Percentiles rank a stretch among this genome's conserved stretches.
Conservation (phyloP, 1,139 yeast species). For the Saccharomycopsis hybrid region DNA sequence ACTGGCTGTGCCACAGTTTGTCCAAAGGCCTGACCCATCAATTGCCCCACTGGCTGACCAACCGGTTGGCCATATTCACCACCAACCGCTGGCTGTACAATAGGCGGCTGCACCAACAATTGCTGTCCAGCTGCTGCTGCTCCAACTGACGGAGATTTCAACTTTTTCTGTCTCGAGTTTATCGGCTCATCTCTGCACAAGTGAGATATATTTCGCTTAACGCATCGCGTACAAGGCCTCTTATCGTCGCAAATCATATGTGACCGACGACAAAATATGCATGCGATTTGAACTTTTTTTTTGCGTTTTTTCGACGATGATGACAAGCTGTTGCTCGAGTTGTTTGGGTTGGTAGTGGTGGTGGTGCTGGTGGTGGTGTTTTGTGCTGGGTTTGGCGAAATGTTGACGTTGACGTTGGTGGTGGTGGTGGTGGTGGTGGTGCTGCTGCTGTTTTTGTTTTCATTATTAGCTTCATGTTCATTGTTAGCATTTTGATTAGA, state of each 20-base stretch:
- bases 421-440: too few species aligned
- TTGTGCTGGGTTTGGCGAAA: too few species aligned
- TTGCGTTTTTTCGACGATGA: slow-evolving; percentile 31
- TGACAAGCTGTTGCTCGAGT: neutral
- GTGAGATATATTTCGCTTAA: slow-evolving; percentile 84
- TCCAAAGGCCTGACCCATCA: too few species aligned
- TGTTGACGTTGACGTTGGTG: too few species aligned
- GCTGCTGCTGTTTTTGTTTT: too few species aligned
- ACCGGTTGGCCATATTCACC: too few species aligned
- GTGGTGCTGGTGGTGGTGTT: neutral
- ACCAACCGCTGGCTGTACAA: too few species aligned
- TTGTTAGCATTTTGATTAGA: neutral
- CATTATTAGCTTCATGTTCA: too few species aligned
- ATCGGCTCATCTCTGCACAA: slow-evolving; percentile 75
- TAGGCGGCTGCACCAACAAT: too few species aligned
- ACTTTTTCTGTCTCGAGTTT: neutral
- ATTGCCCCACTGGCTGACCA: too few species aligned
- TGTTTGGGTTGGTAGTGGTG: neutral
- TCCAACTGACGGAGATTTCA: neutral
- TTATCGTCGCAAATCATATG: slow-evolving; percentile 90
- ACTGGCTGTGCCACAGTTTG: too few species aligned
- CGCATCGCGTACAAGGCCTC: slow-evolving; percentile 83
- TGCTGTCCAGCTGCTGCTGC: too few species aligned
- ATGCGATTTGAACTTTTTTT: slow-evolving; percentile 64
- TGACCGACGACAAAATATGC: slow-evolving; percentile 87